Conservation (phyloP, 2,329 filamentous ascomycete species). For the Pseudogymnoascus sp. region DNA sequence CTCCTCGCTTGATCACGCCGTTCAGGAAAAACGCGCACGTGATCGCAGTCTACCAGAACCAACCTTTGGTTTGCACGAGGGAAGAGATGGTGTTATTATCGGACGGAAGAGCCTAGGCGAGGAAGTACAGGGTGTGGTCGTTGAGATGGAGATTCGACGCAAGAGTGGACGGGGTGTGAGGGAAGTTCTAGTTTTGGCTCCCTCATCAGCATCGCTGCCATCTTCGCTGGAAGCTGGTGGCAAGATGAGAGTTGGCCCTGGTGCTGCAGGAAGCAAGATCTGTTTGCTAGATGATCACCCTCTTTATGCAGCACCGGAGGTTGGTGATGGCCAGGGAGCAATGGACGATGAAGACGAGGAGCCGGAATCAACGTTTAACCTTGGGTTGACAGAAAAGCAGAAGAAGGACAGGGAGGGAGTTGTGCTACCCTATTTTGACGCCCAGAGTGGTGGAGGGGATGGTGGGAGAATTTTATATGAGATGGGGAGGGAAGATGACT, state of each 20-base stretch:
- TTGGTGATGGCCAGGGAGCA: constrained; percentile 21
- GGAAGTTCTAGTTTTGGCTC: constrained; percentile 54
- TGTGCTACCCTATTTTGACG: constrained; percentile 92
- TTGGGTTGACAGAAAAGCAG: constrained; percentile 87
- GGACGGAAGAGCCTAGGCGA: constrained; percentile 30
- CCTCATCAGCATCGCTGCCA: constrained; percentile 16
- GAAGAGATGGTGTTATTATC: constrained; percentile 69
- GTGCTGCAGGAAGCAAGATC: constrained; percentile 42
- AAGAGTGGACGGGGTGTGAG: constrained; percentile 71
- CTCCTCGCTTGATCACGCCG: constrained; percentile 64
- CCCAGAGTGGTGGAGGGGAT: constrained; percentile 76
- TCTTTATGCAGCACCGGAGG: constrained; percentile 47
- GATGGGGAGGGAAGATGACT: constrained; percentile 93
- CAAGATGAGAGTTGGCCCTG: constrained; percentile 19
- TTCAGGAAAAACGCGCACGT: constrained; percentile 65
- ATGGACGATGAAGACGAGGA: constrained; percentile 38
- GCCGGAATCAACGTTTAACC: constrained; percentile 70
- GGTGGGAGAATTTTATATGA: constrained; percentile 93
- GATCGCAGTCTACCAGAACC: constrained; percentile 70
- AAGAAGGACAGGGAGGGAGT: constrained; percentile 78
- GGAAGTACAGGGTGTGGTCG: constrained; percentile 49
- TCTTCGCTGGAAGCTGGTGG: not conserved
- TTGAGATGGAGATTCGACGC: constrained; percentile 80
- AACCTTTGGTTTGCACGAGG: constrained; percentile 69
- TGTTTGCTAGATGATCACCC: constrained; percentile 71